Evolutionary conservation across 2,329 filamentous ascomycete genomes (phyloP), one percentile per base, ranked within the genome.

Genomic region (Alternaria triticina): DNA sequence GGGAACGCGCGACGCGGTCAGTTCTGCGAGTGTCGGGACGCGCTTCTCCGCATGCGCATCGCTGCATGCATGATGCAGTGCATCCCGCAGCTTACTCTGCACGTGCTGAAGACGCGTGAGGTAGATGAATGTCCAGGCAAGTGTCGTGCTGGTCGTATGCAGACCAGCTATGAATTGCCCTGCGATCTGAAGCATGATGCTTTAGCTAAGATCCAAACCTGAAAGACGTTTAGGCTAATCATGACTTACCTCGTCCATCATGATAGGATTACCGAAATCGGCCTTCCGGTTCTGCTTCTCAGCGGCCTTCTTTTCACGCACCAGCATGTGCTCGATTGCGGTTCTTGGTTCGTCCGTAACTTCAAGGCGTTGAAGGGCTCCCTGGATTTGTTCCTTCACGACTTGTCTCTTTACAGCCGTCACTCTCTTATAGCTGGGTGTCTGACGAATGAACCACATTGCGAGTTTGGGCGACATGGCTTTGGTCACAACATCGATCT

Each of bases 171-270:
- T 46, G 23, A 46, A 36, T 36, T 36, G 33, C 13, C 33, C 33
- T 36, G 33, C 33, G 33, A 36, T 36, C 33, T 36, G 23, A 47
- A 47, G 44, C 44, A 20, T 17, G 13, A 64, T 47, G 20, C 15
- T 36, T 36, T 45, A 36, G 36, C 65, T 59, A 17, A 54, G 33
- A 27, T 36, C 33, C 33, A 36, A 36, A 0, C 15, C 33, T n/a
- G 33, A n/a, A 67, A 46, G 20, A 43, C 30, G 40, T 57, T 27
- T 25, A 22, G 13, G 25, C 61, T 22, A 25, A 11, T 11, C 44
- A n/a, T 44, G 54, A 28, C 56, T 15, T 54, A 64, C 61, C 61
- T 68, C 62, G 50, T 70, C 65, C 15, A 27, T 45, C 9, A 69
- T 33, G 27, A 30, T 36, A 25, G 23, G 23, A 15, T 45, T 58